Base-by-base conservation (phyloP, 495 filamentous ascomycete species). In the Penicillium coffeae region DNA sequence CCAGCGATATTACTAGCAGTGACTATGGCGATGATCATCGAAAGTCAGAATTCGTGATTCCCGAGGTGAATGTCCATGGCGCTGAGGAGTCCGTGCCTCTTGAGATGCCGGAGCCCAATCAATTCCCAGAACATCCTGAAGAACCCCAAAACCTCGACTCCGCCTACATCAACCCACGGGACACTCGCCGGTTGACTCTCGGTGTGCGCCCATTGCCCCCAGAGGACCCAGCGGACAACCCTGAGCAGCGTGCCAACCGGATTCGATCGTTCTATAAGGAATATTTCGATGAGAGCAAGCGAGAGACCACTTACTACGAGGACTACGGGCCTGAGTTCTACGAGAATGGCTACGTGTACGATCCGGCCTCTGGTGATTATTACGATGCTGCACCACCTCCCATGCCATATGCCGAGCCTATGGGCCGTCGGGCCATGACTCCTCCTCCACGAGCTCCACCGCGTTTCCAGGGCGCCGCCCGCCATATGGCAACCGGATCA, bases 181-280 rank as follows among this genome's bases (percentile, higher is more conserved):
- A 93, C 56, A 78, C 79, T 42, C 81, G 80, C 37, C 83, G 91
- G 48, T 69, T 94, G 50, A 95, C 90, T 9, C 86, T 96, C 60
- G 90, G 91, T 20, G 79, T 95, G 58, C 85, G 94, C n/a, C 93
- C 93, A 37, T 78, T 98, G 27, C 93, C 93, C 3, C 89, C 90
- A 42, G 87, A 91, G 56, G 86, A 88, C 27, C 88, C 90, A n/a
- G 65, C 75, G 21, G 87, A 90, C 54, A 88, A 95, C 61, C 88
- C 93, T 2, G 93, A 97, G 70, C 82, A 92, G 68, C 82, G 93
- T 63, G 93, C 93, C 51, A 96, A 95, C 70, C 82, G 94, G 18
- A 97, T 98, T 54, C 82, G 93, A 55, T 97, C 94, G 19, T 98
- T 98, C 72, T 98, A 98, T 72, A 96, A 96, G 65, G 93, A 97